A percentile compares a stretch with the other conserved stretches of the same genome.
Conservation (phyloP, 352 stramenopile genomes). For the Thalassiosira hispida region DNA sequence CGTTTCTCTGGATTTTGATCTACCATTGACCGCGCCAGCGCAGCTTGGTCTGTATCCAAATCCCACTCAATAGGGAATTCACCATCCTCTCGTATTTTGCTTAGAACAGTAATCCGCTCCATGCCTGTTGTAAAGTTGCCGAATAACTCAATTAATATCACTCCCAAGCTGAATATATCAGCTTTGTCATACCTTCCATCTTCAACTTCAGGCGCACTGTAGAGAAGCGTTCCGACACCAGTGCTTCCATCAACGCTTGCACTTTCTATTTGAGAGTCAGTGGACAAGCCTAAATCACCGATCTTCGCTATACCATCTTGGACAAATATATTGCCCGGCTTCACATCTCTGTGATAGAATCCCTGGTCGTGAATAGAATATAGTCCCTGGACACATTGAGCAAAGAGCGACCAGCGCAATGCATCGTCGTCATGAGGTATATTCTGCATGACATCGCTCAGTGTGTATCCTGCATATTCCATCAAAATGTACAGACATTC, state of each 20-base stretch:
- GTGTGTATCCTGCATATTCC: slow-evolving; percentile 19
- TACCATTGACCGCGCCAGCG: slow-evolving; percentile 43
- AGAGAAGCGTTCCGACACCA: slow-evolving; percentile 24
- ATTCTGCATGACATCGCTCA: slow-evolving; percentile 26
- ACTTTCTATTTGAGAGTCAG: neutral
- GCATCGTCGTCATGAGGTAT: slow-evolving; percentile 9
- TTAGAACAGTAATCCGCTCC: slow-evolving; percentile 45
- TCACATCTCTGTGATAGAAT: slow-evolving; percentile 34
- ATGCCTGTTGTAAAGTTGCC: slow-evolving; percentile 49
- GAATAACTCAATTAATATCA: slow-evolving; percentile 53
- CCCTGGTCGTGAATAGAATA: slow-evolving; percentile 17
- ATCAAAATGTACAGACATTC: slow-evolving; percentile 40
- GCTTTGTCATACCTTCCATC: slow-evolving; percentile 18
- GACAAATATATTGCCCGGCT: slow-evolving; percentile 38
- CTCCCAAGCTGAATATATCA: slow-evolving; percentile 25
- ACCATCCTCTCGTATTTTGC: slow-evolving; percentile 4
- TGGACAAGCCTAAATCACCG: slow-evolving; percentile 28
- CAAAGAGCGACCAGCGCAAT: slow-evolving; percentile 22
- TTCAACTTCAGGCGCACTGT: slow-evolving; percentile 31
- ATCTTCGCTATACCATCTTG: slow-evolving; percentile 28
- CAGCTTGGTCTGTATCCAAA: slow-evolving; percentile 17
- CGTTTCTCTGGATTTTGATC: slow-evolving; percentile 12
- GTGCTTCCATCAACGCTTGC: neutral
- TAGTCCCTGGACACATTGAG: slow-evolving; percentile 32
- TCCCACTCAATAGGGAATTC: slow-evolving; percentile 16